Percentiles rank a stretch among this genome's conserved stretches.
phyloP scores from a whole-genome alignment of 331 rosid genomes.

The Quercus lobata region DNA sequence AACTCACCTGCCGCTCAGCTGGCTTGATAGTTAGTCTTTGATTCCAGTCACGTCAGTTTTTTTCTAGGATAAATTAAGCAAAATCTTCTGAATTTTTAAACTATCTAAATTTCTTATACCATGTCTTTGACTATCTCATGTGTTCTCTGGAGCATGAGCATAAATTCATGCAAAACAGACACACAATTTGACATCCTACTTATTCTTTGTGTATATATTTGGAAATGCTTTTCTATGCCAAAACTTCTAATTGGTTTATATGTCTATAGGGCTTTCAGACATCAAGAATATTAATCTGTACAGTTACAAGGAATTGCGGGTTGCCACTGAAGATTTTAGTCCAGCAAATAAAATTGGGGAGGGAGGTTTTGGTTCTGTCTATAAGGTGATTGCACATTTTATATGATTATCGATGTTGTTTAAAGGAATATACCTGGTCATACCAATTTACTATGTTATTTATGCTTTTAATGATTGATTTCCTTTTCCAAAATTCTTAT shows the following conservation, averaged over 20 bases:
- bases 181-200: background rate
- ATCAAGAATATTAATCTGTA: slow-evolving; percentile 47
- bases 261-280: slow-evolving; percentile 46
- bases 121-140: background rate
- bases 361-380: slow-evolving; percentile 90
- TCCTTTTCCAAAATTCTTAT: background rate
- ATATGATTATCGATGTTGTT: slow-evolving; percentile 1
- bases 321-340: slow-evolving; percentile 54
- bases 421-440: slow-evolving; percentile 4
- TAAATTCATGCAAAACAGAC: background rate
- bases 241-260: slow-evolving; percentile 12
- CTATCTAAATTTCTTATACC: background rate
- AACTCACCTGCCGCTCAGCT: background rate
- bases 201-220: background rate
- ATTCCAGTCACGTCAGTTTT: background rate
- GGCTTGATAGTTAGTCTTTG: background rate
- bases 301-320: slow-evolving; percentile 55
- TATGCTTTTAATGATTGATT: slow-evolving; percentile 15
- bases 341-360: slow-evolving; percentile 57
- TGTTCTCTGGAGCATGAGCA: background rate
- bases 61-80: background rate
- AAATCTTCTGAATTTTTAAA: background rate
- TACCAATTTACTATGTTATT: background rate
- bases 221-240: slow-evolving; percentile 4
- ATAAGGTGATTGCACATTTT: slow-evolving; percentile 50